Evolutionary conservation across 331 rosid species (phyloP).

Genomic region (Dryas integrifolia): DNA sequence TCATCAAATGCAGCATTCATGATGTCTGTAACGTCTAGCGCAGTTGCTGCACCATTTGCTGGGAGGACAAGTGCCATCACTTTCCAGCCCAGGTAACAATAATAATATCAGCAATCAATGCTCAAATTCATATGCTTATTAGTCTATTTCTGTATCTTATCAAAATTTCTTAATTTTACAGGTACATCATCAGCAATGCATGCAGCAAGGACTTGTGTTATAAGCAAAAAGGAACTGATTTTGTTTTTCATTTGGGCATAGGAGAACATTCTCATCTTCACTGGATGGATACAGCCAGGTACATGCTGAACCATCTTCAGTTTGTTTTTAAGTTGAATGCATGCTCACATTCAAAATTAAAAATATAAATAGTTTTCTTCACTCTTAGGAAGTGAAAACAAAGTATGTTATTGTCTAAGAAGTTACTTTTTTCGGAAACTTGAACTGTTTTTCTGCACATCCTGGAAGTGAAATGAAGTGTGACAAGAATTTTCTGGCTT

Average conservation of each 20-base stretch:
- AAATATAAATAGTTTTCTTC: not conserved
- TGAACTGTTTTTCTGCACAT: too few relatives aligned
- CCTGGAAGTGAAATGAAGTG: too few relatives aligned
- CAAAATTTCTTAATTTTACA: slow-evolving; percentile 42
- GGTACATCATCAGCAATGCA: slow-evolving; percentile 90
- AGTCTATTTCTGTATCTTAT: not conserved
- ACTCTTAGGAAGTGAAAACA: too few relatives aligned
- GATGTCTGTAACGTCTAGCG: slow-evolving; percentile 69
- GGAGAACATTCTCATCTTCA: slow-evolving; percentile 92
- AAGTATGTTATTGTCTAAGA: too few relatives aligned
- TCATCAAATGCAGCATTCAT: slow-evolving; percentile 63
- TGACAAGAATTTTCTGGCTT: too few relatives aligned
- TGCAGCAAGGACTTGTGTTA: slow-evolving; percentile 78
- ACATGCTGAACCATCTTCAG: not conserved
- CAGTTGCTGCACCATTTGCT: slow-evolving; percentile 62
- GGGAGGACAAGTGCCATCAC: slow-evolving; percentile 78
- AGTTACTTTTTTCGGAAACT: too few relatives aligned
- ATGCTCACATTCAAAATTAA: not conserved
- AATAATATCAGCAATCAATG: slow-evolving; percentile 3
- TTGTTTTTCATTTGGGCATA: slow-evolving; percentile 44
- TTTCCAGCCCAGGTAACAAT: slow-evolving; percentile 87
- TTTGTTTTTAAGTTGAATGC: not conserved
- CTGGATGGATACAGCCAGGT: slow-evolving; percentile 84
- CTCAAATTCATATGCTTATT: not conserved
- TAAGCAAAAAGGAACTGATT: slow-evolving; percentile 87